A percentile compares a stretch with the other conserved stretches of the same genome.
These are phyloP conservation scores for Dothiorella sarmentorum DNA, from an alignment of 2,329 filamentous ascomycete genomes.

Conservation along the genomic window DNA sequence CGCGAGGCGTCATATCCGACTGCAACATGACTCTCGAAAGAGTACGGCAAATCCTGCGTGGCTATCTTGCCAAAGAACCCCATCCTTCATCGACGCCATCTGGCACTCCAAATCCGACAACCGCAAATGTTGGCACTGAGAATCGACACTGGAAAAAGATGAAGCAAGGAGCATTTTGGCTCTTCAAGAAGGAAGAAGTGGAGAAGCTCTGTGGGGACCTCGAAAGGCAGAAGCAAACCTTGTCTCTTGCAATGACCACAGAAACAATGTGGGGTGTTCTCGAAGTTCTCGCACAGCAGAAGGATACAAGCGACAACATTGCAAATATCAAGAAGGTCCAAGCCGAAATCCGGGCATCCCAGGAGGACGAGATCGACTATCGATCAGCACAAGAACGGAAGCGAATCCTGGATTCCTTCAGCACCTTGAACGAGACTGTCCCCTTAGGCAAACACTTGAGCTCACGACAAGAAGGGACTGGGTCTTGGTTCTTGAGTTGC, in stretches of 20 bases:
- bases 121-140: too few relatives aligned
- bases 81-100: neutral
- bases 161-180: neutral
- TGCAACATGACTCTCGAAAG: neutral
- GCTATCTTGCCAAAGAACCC: too few relatives aligned
- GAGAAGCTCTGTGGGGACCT: neutral
- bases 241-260: neutral
- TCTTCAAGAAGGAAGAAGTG: neutral
- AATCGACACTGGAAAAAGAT: neutral
- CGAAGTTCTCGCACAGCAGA: neutral
- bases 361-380: neutral
- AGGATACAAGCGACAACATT: too few relatives aligned
- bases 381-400: neutral
- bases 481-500: neutral
- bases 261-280: too few relatives aligned
- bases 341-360: neutral
- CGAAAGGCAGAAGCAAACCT: neutral
- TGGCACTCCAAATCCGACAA: neutral
- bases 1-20: neutral
- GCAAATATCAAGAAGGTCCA: too few relatives aligned
- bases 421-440: neutral
- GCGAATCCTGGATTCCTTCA: neutral
- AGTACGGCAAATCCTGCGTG: neutral
- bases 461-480: neutral
- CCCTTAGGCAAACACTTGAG: neutral